Base-by-base conservation (phyloP, 441 rosid genomes). In the Eruca vesicaria region DNA sequence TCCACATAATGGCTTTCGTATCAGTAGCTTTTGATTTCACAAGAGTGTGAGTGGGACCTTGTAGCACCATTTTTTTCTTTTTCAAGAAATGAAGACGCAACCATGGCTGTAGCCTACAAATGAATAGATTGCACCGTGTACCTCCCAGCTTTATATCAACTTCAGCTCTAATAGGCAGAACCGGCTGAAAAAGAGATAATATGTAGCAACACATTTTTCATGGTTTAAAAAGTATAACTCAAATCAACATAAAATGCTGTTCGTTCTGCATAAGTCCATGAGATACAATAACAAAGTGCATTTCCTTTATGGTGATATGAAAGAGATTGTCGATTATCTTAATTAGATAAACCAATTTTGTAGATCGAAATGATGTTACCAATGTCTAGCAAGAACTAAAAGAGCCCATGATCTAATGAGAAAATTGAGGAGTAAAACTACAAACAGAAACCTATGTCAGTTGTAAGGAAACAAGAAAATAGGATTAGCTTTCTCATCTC, bases 121-220 rank as follows among this genome's bases (percentile, higher is more conserved):
- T 84, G 70, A 89, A 81, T 53, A 94, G 66, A 75, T 86, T 94
- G 84, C 90, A 92, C 57, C 81, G 88, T 15, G 93, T 90, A 72
- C 97, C 97, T 78, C 97, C 98, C 43, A 94, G 86, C 86, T 88
- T 94, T 79, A 92, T 84, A 85, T 92, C 98, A 78, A 94, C 82
- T 82, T 90, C 98, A 81, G 97, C 97, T 87, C 97, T 87, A 75
- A 94, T 60, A 36, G 95, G 96, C 59, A 87, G 78, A 38, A 77
- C 72, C 19, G 94, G 91, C 99, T 97, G 94, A 80, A 84, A n/a
- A 80, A 67, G 18, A 31, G 14, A 19, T 69, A 29, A 73, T 36
- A 69, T 41, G 45, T 33, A 62, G 18, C 31, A 74, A 16, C 31
- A 78, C 16, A 65, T 20, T 38, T 57, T 28, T 6, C 15, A 63